These are phyloP conservation scores for Thamnidium elegans DNA, from an alignment of 192 early-diverging fungal genomes.

Conservation along the genomic window DNA sequence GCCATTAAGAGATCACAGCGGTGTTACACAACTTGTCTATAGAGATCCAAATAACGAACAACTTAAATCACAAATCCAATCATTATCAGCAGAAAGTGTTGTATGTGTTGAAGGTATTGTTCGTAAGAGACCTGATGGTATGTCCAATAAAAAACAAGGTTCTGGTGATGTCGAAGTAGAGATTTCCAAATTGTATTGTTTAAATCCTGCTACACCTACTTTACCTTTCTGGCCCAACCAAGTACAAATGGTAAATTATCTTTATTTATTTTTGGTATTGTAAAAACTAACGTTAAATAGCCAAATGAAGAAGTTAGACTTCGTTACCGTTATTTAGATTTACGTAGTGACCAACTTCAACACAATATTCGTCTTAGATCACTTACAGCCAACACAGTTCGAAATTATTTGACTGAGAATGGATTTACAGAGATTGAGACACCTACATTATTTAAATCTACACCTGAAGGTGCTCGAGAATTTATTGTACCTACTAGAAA, in stretches of 20 bases:
- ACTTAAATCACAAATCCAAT: conserved; percentile 43
- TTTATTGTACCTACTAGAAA: conserved; percentile 89
- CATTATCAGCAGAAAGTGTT: conserved; percentile 68
- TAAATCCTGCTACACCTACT: conserved; percentile 63
- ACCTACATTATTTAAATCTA: conserved; percentile 85
- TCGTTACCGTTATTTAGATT: conserved; percentile 74
- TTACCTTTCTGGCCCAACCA: conserved; percentile 63
- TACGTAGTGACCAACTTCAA: conserved; percentile 76
- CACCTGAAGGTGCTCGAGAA: conserved; percentile 91
- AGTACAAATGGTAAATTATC: conserved; percentile 50
- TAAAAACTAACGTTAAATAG: conserved; percentile 36
- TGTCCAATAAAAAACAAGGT: conserved; percentile 38
- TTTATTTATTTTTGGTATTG: too few relatives aligned
- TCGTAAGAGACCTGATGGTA: conserved; percentile 48
- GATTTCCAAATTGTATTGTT: conserved; percentile 51
- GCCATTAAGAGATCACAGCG: conserved; percentile 73
- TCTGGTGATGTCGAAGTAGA: conserved; percentile 75
- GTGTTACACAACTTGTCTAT: conserved; percentile 71
- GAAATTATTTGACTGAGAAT: conserved; percentile 65
- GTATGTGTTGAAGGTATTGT: conserved; percentile 68
- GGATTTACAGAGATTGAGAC: conserved; percentile 92
- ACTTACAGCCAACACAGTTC: conserved; percentile 58
- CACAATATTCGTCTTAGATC: conserved; percentile 72
- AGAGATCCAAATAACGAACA: conserved; percentile 1
- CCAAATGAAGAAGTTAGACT: conserved; percentile 78